Conservation (phyloP, 495 filamentous ascomycete species). For the Hyaloscypha hepaticicola region DNA sequence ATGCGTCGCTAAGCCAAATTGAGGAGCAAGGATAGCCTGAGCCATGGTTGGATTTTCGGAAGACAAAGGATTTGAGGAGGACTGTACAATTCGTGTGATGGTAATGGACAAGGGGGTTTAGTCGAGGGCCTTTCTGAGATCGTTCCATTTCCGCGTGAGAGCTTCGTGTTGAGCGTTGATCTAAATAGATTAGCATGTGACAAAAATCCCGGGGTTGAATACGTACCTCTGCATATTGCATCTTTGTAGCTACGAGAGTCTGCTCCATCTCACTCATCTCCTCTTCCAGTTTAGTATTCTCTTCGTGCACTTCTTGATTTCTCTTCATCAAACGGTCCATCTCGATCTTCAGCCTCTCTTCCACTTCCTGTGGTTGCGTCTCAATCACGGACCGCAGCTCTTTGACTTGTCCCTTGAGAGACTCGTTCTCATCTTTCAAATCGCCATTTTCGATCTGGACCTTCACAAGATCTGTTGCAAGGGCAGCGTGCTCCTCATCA, state of each 20-base stretch:
- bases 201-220: slow-evolving; percentile 1
- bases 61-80: slow-evolving; percentile 5
- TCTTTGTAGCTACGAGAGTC: slow-evolving; percentile 88
- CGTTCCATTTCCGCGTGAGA: slow-evolving; percentile 75
- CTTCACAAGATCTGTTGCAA: slow-evolving; percentile 86
- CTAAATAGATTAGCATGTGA: slow-evolving; percentile 39
- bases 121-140: slow-evolving; percentile 68
- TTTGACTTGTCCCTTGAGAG: slow-evolving; percentile 73
- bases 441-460: slow-evolving; percentile 93
- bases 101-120: slow-evolving; percentile 3
- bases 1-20: slow-evolving; percentile 27
- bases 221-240: slow-evolving; percentile 89
- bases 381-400: slow-evolving; percentile 84
- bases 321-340: slow-evolving; percentile 91
- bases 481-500: slow-evolving; percentile 88
- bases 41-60: slow-evolving; percentile 2
- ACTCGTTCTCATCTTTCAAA: slow-evolving; percentile 84
- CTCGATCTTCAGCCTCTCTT: slow-evolving; percentile 75
- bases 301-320: slow-evolving; percentile 91
- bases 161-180: slow-evolving; percentile 72
- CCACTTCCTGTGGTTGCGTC: slow-evolving; percentile 85
- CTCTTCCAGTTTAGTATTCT: slow-evolving; percentile 86
- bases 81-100: slow-evolving; percentile 15
- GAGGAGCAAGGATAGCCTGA: slow-evolving; percentile 13
- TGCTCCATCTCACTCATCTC: slow-evolving; percentile 93